A percentile compares a stretch with the other conserved stretches of the same genome.
These are phyloP conservation scores for Coelastrella sp. DNA, from an alignment of 139 green algal genomes.

Conservation along the genomic window DNA sequence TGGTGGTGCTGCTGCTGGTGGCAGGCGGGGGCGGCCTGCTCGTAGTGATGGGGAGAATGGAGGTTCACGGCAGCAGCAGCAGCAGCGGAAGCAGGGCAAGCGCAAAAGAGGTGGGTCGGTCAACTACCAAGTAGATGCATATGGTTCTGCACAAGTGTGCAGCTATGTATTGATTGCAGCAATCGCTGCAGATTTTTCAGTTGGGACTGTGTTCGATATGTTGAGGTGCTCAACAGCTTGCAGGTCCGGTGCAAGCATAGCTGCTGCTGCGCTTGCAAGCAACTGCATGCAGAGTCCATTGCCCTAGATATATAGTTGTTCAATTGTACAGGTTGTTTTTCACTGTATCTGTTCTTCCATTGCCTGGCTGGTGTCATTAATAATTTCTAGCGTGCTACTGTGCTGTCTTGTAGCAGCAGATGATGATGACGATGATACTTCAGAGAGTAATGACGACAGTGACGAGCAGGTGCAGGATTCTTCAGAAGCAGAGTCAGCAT, in stretches of 20 bases:
- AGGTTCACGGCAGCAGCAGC: slow-evolving; percentile 25
- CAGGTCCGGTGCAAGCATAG: too few relatives aligned
- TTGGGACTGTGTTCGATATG: too few relatives aligned
- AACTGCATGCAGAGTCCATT: too few relatives aligned
- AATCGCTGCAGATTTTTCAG: too few relatives aligned
- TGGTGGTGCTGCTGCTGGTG: neutral
- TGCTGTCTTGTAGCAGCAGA: neutral
- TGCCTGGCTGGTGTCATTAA: neutral
- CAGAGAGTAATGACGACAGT: neutral
- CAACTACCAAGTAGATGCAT: too few relatives aligned
- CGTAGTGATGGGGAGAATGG: slow-evolving; percentile 11
- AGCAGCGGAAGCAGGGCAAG: neutral
- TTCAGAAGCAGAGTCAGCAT: neutral
- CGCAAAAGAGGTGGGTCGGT: neutral
- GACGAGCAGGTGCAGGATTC: neutral
- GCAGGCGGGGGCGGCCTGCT: neutral
- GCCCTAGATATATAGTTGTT: too few relatives aligned
- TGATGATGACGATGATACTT: neutral
- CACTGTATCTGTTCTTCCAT: too few relatives aligned
- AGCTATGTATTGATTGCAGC: too few relatives aligned
- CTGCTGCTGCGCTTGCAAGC: too few relatives aligned
- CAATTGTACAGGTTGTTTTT: too few relatives aligned
- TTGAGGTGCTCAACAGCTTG: too few relatives aligned
- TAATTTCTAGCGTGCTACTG: neutral
- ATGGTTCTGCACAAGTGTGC: too few relatives aligned